Base-by-base conservation (phyloP, 2,329 filamentous ascomycete species). In the Purpureocillium takamizusanense region DNA sequence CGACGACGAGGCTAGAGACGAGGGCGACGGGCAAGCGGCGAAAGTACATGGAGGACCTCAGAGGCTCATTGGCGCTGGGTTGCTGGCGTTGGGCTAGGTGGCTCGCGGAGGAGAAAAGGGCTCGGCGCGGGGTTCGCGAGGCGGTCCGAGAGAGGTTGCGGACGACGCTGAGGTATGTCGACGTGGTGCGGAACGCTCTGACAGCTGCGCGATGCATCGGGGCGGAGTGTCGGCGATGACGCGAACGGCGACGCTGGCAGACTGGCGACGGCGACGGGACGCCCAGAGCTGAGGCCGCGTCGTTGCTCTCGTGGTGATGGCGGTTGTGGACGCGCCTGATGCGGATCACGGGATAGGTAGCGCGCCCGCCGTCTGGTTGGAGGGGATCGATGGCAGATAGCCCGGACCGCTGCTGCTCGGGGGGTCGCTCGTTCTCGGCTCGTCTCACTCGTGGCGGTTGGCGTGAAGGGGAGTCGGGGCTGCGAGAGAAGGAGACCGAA, bases 121-220 rank as follows among this genome's bases (percentile, higher is more conserved):
- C 69, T 59, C 62, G 64, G 46, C 65, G 65, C 45, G 54, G 31
- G 39, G 32, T 33, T 35, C 40, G 46, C 14, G 41, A 34, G 12
- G 44, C 37, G 33, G 46, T 67, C 52, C 74, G 75, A 51, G 69
- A 54, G 47, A 80, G 61, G 57, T 72, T 75, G 55, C 56, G 79
- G 60, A 76, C 72, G 53, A 72, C 72, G 54, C 70, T 74, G 58
- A 81, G 76, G 62, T 77, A 75, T 51, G 75, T 76, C 53, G 79
- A 75, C 53, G 76, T 77, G 55, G 79, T 78, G 68, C 83, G 77
- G 60, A 84, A 67, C 54, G 76, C 76, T 69, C 77, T 75, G 47
- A 79, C 63, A 50, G 77, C 75, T 62, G 75, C 81, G 65, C 81
- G 82, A 76, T 82, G 82, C 84, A 89, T 89, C 67, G 67, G 67